Evolutionary conservation across 2,329 filamentous ascomycete genomes (phyloP).

Genomic region (Alternaria angustiovoidea): DNA sequence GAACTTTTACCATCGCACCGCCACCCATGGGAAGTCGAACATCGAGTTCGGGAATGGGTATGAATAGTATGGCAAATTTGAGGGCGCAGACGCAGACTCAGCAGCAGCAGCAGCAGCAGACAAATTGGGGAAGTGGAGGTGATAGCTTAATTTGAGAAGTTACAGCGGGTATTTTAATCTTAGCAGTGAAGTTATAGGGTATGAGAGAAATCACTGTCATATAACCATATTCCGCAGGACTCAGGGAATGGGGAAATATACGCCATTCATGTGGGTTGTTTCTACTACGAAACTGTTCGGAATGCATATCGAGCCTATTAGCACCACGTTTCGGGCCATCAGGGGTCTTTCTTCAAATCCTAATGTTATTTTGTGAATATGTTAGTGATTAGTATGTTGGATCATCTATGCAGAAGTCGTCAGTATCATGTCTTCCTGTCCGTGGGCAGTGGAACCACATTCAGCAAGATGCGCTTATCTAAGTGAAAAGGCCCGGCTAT

Average conservation of each 20-base stretch:
- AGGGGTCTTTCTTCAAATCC: too few species aligned
- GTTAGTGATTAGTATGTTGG: background rate
- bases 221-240: too few species aligned
- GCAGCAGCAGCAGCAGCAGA: conserved; percentile 25
- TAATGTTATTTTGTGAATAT: background rate
- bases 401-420: background rate
- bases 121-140: conserved; percentile 33
- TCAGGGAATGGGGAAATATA: too few species aligned
- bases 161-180: too few species aligned
- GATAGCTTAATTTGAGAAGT: conserved; percentile 40
- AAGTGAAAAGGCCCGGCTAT: background rate
- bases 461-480: background rate
- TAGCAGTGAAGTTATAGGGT: too few species aligned
- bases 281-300: too few species aligned
- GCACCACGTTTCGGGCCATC: too few species aligned
- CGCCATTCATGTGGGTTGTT: too few species aligned
- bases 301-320: too few species aligned
- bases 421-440: too few species aligned
- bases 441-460: background rate
- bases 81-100: conserved; percentile 37
- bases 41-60: conserved; percentile 37
- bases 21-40: conserved; percentile 31
- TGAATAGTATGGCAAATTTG: conserved; percentile 34
- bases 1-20: conserved; percentile 39
- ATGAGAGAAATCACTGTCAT: too few species aligned